phyloP scores from a whole-genome alignment of 352 stramenopile genomes.

The Pseudoperonospora humuli region DNA sequence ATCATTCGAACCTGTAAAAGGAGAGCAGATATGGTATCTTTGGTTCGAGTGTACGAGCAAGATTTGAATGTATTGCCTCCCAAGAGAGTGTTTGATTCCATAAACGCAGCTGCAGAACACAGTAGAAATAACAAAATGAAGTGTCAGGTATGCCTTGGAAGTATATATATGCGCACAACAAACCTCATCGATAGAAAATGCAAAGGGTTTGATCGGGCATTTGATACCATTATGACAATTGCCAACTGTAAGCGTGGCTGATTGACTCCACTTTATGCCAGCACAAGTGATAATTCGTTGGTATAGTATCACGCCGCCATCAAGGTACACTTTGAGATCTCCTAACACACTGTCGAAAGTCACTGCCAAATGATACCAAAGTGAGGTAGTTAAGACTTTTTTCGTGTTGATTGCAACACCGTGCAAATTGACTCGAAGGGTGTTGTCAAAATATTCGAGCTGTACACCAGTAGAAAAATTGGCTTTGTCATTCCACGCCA shows the following conservation, averaged over 20 bases:
- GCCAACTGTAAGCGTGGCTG: constrained; percentile 26
- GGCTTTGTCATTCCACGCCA: constrained; percentile 8
- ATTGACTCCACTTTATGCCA: constrained; percentile 5
- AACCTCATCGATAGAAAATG: constrained; percentile 46
- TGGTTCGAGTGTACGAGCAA: constrained; percentile 4
- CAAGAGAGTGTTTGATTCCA: constrained; percentile 5
- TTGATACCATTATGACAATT: constrained; percentile 28
- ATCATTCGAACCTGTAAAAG: constrained; percentile 18
- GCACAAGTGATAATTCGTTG: constrained; percentile 5
- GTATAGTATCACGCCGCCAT: constrained; percentile 6
- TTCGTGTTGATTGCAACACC: constrained; percentile 13
- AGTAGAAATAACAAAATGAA: neutral
- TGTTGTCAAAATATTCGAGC: constrained; percentile 7
- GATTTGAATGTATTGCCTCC: constrained; percentile 6
- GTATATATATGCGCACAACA: neutral
- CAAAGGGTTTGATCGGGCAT: constrained; percentile 32
- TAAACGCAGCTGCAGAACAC: constrained; percentile 10
- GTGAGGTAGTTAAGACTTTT: neutral
- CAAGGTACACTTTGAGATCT: constrained; percentile 9
- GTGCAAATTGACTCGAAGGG: constrained; percentile 8
- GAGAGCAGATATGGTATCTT: constrained; percentile 2
- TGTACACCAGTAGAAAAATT: constrained; percentile 2
- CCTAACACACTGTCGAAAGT: constrained; percentile 8
- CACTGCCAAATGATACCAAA: constrained; percentile 20
- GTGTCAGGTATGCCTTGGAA: neutral